These are phyloP conservation scores for Sugiyamaella novakii DNA, from an alignment of 1,139 yeast genomes.

Conservation along the genomic window DNA sequence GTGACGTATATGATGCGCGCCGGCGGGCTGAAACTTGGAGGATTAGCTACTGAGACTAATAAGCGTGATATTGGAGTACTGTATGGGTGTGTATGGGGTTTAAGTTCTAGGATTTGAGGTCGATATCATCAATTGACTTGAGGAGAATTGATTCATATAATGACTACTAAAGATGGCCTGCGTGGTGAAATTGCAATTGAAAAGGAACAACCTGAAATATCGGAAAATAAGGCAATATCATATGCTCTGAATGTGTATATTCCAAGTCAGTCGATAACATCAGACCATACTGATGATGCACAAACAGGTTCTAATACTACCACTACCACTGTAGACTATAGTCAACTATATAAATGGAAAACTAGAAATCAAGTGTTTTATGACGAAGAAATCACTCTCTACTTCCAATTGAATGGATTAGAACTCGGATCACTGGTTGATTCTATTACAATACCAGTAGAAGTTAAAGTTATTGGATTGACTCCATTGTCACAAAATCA, in stretches of 20 bases:
- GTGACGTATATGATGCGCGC: neutral
- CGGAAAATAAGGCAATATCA: neutral
- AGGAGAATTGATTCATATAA: too few relatives aligned
- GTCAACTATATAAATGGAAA: neutral
- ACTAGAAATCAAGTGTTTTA: conserved; percentile 26
- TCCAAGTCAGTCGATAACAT: neutral
- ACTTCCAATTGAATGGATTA: conserved; percentile 23
- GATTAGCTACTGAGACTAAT: too few relatives aligned
- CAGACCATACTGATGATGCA: too few relatives aligned
- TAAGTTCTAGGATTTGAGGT: too few relatives aligned
- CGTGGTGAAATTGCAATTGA: neutral
- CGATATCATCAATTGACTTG: too few relatives aligned
- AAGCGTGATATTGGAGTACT: too few relatives aligned
- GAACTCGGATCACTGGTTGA: conserved; percentile 18
- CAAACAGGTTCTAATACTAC: too few relatives aligned
- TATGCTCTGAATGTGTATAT: conserved; percentile 4
- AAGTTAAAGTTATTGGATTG: conserved; percentile 25
- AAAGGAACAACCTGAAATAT: neutral
- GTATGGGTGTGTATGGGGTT: too few relatives aligned
- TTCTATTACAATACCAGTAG: conserved; percentile 26
- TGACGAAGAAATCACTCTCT: conserved; percentile 31
- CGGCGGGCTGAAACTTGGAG: too few relatives aligned
- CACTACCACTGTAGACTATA: neutral
- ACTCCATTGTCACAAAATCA: conserved; percentile 15
- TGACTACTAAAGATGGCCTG: too few relatives aligned